Evolutionary conservation across 2,329 filamentous ascomycete species (phyloP), one percentile per base, ranked within the genome.

Genomic region (Lachnellula willkommii): DNA sequence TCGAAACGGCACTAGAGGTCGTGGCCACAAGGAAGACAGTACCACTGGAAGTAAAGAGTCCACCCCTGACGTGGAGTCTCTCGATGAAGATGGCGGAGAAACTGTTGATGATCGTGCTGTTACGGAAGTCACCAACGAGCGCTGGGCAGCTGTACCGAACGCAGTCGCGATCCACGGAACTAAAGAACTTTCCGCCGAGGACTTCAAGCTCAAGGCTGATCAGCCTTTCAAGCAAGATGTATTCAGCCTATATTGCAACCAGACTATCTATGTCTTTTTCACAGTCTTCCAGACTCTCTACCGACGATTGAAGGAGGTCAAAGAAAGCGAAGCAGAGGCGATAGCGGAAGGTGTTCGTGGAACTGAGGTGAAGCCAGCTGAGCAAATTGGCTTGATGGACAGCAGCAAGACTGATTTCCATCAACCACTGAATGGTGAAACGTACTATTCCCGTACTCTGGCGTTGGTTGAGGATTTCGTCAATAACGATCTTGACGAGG

Each of bases 211-310:
- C 65, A 93, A 80, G 77, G 88, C 74, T 58, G 90, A 96, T 59
- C 88, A 91, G 51, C 85, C 89, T 56, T 95, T 94, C 73, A 80
- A 81, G 63, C 88, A 92, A 47, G 84, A 85, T 11, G 85, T 83
- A 73, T 95, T 90, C 76, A 93, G 93, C 69, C 84, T 97, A 69
- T 99, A 95, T 75, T 87, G 87, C 70, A 97, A 96, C 71, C 83
- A 90, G 66, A 90, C 88, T 3, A 87, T 99, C 57, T 96, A 91
- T 69, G 92, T 94, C 72, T 97, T 99, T 78, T 88, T 99, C 76
- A 89, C 88, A 64, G 86, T 96, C 59, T 94, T 99, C 70, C 85
- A 96, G 68, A 88, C 88, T n/a, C 77, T 99, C 5, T 97, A 96
- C 73, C 83, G 85, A 66, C 85, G 94, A 42, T 79, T 99, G 14